phyloP scores from a whole-genome alignment of 1,284 basidiomycete genomes.

The Cerrena zonata region DNA sequence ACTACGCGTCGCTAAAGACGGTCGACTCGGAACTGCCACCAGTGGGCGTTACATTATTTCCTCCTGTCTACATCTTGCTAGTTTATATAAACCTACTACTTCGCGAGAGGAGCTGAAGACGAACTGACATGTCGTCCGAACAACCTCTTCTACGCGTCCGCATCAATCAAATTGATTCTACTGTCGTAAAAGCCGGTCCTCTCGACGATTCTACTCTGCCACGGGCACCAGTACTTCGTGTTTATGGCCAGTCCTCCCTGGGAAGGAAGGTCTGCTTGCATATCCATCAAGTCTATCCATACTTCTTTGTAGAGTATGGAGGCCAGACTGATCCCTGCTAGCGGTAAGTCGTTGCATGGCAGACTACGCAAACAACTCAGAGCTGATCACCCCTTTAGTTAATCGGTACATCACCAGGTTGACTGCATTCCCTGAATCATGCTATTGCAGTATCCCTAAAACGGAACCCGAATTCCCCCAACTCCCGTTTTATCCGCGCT shows the following conservation, averaged over 20 bases:
- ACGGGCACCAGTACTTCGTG: slow-evolving; percentile 74
- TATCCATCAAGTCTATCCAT: slow-evolving; percentile 84
- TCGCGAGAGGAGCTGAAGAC: too few species aligned
- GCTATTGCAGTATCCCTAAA: slow-evolving; percentile 71
- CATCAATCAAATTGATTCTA: slow-evolving; percentile 66
- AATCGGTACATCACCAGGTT: slow-evolving; percentile 63
- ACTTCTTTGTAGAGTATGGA: slow-evolving; percentile 69
- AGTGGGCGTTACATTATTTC: too few species aligned
- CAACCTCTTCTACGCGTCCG: slow-evolving; percentile 43
- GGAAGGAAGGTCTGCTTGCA: slow-evolving; percentile 83
- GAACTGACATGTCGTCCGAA: slow-evolving; percentile 18
- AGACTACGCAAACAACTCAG: neutral
- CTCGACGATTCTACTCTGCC: slow-evolving; percentile 61
- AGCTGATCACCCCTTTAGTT: slow-evolving; percentile 38
- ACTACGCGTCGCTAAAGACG: neutral
- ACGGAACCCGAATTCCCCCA: slow-evolving; percentile 50
- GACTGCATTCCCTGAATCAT: slow-evolving; percentile 67
- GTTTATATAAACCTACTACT: too few species aligned
- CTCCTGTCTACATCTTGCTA: too few species aligned
- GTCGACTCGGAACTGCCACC: too few species aligned
- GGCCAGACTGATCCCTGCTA: slow-evolving; percentile 49
- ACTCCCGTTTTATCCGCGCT: slow-evolving; percentile 58
- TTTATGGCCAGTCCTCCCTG: slow-evolving; percentile 79
- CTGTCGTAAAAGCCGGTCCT: slow-evolving; percentile 46
- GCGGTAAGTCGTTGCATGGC: slow-evolving; percentile 33